These are phyloP conservation scores for Solanum appendiculatum DNA, from an alignment of 257 asterid species.

Conservation along the genomic window DNA sequence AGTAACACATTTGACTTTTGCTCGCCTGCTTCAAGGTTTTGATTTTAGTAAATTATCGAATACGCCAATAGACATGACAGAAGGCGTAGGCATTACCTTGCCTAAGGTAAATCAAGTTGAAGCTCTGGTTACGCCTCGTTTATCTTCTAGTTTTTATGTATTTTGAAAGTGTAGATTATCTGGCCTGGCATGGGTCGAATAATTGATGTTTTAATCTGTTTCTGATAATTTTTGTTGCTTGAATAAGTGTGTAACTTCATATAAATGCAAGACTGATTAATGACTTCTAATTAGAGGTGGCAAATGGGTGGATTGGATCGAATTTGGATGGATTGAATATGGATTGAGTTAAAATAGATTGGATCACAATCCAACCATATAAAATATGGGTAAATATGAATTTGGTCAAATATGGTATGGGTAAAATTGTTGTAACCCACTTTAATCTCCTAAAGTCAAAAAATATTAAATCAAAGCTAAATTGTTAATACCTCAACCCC, in stretches of 20 bases:
- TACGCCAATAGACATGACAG: conserved; percentile 35
- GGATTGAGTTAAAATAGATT: too few species aligned
- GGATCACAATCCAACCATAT: too few species aligned
- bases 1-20: conserved; percentile 32
- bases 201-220: neutral
- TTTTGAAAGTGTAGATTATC: neutral
- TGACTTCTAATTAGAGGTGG: neutral
- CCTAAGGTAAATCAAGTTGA: conserved; percentile 31
- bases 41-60: neutral
- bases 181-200: neutral
- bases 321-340: too few species aligned
- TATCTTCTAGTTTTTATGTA: conserved; percentile 7
- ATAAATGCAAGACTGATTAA: neutral
- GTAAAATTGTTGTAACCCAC: too few species aligned
- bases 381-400: too few species aligned
- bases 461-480: too few species aligned
- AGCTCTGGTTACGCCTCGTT: conserved; percentile 21
- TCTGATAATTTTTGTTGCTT: neutral
- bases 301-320: too few species aligned
- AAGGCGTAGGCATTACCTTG: conserved; percentile 34
- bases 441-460: too few species aligned
- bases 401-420: too few species aligned
- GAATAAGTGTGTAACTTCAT: neutral
- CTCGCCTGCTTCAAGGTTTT: conserved; percentile 44
- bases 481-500: too few species aligned